Percentiles rank a stretch among this genome's conserved stretches.
Conservation (phyloP, 495 filamentous ascomycete species). For the Trichodelitschia bisporula region DNA sequence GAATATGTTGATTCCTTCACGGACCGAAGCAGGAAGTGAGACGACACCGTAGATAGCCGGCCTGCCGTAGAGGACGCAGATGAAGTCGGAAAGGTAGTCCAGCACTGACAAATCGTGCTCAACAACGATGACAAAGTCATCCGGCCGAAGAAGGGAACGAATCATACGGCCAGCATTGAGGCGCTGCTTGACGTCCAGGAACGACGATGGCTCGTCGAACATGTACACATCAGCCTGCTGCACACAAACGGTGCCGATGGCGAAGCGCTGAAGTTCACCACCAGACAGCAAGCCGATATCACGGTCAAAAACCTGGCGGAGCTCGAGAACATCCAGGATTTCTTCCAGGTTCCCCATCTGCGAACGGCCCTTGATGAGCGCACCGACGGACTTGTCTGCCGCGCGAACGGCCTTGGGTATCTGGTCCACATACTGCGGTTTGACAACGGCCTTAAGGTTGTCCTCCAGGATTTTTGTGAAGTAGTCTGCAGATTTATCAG, state of each 20-base stretch:
- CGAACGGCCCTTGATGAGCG: conserved; percentile 44
- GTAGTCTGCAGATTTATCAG: too few relatives aligned
- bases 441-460: conserved; percentile 85
- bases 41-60: conserved; percentile 96
- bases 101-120: conserved; percentile 97
- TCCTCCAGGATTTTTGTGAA: conserved; percentile 96
- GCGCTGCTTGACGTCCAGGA: conserved; percentile 96
- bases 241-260: conserved; percentile 84
- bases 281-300: conserved; percentile 77
- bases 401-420: conserved; percentile 77
- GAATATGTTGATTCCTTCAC: conserved; percentile 99
- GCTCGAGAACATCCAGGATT: conserved; percentile 65
- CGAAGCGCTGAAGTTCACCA: conserved; percentile 93
- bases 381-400: conserved; percentile 46
- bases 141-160: conserved; percentile 58
- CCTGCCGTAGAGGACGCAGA: conserved; percentile 87
- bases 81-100: conserved; percentile 94
- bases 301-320: conserved; percentile 65
- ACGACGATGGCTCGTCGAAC: conserved; percentile 98
- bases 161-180: conserved; percentile 78
- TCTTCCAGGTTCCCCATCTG: conserved; percentile 63
- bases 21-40: conserved; percentile 84
- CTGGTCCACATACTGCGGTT: conserved; percentile 98
- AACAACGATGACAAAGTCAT: conserved; percentile 94
- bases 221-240: conserved; percentile 85